These are phyloP conservation scores for Zanthoxylum bungeanum DNA, from an alignment of 345 rosid species.

Conservation along the genomic window DNA sequence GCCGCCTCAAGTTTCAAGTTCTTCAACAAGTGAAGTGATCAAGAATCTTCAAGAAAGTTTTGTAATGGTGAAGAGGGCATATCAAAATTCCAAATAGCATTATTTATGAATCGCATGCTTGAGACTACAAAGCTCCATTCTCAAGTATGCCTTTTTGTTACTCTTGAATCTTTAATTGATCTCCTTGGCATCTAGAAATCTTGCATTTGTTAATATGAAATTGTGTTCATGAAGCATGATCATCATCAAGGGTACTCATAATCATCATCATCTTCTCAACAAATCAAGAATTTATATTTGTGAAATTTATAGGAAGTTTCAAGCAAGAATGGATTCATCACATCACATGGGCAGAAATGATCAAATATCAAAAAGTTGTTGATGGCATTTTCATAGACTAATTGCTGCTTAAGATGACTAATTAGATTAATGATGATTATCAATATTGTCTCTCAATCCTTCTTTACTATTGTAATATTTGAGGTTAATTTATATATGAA, in stretches of 20 bases:
- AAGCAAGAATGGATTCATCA: not conserved
- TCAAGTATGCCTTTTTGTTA: conserved; percentile 5
- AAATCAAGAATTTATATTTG: conserved; percentile 1
- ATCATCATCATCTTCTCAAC: conserved; percentile 13
- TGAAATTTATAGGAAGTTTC: conserved; percentile 7
- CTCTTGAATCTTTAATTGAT: not conserved
- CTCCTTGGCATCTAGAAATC: not conserved
- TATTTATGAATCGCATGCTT: conserved; percentile 13
- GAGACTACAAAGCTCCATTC: not conserved
- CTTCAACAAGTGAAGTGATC: conserved; percentile 26
- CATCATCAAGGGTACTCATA: conserved; percentile 2
- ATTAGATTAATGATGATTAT: no score
- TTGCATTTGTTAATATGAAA: not conserved
- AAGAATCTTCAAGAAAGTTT: conserved; percentile 20
- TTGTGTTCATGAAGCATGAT: conserved; percentile 4
- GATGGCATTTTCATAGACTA: not conserved
- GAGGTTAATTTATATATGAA: no score
- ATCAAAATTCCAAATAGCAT: conserved; percentile 9
- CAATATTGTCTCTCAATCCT: no score
- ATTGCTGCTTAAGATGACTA: not conserved
- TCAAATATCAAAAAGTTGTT: not conserved
- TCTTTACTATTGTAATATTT: no score
- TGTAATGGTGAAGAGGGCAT: conserved; percentile 2
- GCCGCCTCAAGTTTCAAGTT: conserved; percentile 19
- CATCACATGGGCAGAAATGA: no score